A percentile compares a stretch with the other conserved stretches of the same genome.
phyloP scores from a whole-genome alignment of 2,329 filamentous ascomycete species.

The Sphaerulina musiva region DNA sequence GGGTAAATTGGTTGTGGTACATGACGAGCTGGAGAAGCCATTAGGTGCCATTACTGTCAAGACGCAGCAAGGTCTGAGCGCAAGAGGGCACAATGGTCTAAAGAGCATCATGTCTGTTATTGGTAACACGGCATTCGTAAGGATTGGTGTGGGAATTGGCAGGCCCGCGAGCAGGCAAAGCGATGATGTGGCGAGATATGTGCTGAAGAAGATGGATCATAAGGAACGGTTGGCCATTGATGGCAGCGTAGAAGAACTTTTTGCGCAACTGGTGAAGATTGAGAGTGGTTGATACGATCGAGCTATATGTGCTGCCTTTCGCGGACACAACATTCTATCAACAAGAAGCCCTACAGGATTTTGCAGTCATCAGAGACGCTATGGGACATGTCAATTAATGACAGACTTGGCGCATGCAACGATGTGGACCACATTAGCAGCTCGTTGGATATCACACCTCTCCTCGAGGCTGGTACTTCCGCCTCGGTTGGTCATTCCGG shows the following conservation, averaged over 20 bases:
- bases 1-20: slow-evolving; percentile 64
- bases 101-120: slow-evolving; percentile 59
- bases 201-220: slow-evolving; percentile 60
- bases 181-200: slow-evolving; percentile 65
- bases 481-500: too few relatives aligned
- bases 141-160: slow-evolving; percentile 79
- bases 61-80: slow-evolving; percentile 46
- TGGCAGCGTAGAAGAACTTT: slow-evolving; percentile 29
- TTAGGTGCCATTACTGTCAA: slow-evolving; percentile 61
- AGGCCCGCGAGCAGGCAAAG: slow-evolving; percentile 63
- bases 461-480: too few relatives aligned
- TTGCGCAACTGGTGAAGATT: slow-evolving; percentile 36
- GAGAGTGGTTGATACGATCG: slow-evolving; percentile 22
- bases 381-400: too few relatives aligned
- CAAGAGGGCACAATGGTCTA: slow-evolving; percentile 42
- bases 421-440: too few relatives aligned
- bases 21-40: slow-evolving; percentile 77
- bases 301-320: not conserved
- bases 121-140: slow-evolving; percentile 68
- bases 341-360: too few relatives aligned
- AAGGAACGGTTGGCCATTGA: slow-evolving; percentile 41
- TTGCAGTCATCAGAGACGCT: too few relatives aligned
- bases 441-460: too few relatives aligned
- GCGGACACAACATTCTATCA: not conserved
- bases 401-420: too few relatives aligned